Base-by-base conservation (phyloP, 2,329 filamentous ascomycete genomes). In the Lasiodiplodia hormozganensis region DNA sequence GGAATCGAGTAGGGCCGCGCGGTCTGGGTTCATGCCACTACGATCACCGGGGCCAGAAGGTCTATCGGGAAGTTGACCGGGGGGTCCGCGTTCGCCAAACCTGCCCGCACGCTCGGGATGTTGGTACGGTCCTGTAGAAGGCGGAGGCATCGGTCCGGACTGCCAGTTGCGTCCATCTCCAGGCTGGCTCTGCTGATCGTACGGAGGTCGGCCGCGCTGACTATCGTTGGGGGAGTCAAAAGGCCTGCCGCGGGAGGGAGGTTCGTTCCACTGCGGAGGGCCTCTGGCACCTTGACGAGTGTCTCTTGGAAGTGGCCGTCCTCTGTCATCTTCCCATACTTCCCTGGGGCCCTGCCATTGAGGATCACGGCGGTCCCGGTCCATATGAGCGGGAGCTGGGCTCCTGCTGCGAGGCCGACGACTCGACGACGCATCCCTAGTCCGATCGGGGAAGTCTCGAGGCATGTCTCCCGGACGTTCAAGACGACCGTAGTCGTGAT, bases 401-500 rank as follows among this genome's bases (percentile, higher is more conserved):
- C 81, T 81, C 69, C 81, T 76, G 31, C 72, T 73, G 60, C 80
- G 76, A 36, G 73, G 71, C 56, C 77, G 77, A 52, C 76, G 77
- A 36, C 78, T 74, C 36, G 81, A 82, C 23, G 82, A 83, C 36
- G 75, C 74, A 18, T 82, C 81, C 64, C 82, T 79, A 34, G 80
- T 76, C 31, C 71, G 71, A 70, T 70, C 57, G 64, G 70, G 68
- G 21, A 70, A 54, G 8, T 77, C 77, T 14, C 77, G 75, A 23
- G 65, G 60, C 62, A 74, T 69, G 49, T 85, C 83, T 31, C 70
- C 73, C 1, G 79, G 77, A 43, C 82, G 77, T 21, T 85, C 83
- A 21, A 81, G 77, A 67, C 84, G 78, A 38, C 82, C 82, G 69
- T 82, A 82, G 8, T 82, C 78, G 34, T 75, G 75, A 28, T 78